These are phyloP conservation scores for Fusarium dimerum DNA, from an alignment of 2,329 filamentous ascomycete genomes.

Conservation along the genomic window DNA sequence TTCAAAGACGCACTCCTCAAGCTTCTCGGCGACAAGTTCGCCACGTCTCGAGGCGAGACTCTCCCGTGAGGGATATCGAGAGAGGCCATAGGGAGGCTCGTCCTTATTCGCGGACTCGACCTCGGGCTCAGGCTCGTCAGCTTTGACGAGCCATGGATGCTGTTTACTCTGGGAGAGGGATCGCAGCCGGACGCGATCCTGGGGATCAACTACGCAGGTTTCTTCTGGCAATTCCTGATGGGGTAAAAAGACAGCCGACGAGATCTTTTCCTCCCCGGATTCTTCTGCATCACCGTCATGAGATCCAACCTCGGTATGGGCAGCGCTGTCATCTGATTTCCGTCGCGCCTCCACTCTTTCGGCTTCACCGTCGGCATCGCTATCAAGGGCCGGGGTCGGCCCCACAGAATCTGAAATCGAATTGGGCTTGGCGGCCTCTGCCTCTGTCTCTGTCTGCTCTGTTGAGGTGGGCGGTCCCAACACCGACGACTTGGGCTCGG, in stretches of 20 bases:
- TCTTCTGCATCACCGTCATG: constrained; percentile 46
- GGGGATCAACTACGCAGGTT: constrained; percentile 31
- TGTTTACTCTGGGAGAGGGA: constrained; percentile 41
- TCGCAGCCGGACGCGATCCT: constrained; percentile 44
- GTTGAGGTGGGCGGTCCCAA: constrained; percentile 18
- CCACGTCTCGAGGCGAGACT: constrained; percentile 28
- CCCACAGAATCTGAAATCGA: constrained; percentile 24
- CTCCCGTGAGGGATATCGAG: constrained; percentile 33
- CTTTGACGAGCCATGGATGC: constrained; percentile 60
- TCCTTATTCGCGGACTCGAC: constrained; percentile 26
- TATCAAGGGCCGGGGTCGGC: constrained; percentile 23
- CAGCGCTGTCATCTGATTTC: constrained; percentile 39
- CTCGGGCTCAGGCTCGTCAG: constrained; percentile 49
- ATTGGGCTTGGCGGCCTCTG: constrained; percentile 19
- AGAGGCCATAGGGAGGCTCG: constrained; percentile 23
- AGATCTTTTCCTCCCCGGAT: constrained; percentile 82
- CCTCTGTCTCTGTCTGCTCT: too few relatives aligned
- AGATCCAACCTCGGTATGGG: constrained; percentile 37
- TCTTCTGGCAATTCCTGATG: constrained; percentile 59
- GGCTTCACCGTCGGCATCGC: constrained; percentile 24
- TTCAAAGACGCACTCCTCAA: constrained; percentile 42
- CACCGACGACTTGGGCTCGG: constrained; percentile 10
- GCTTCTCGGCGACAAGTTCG: constrained; percentile 36
- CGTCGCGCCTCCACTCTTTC: constrained; percentile 35
- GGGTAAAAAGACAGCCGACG: constrained; percentile 80